Percentiles rank a stretch among this genome's conserved stretches.
These are phyloP conservation scores for Hortiboletus rubellus DNA, from an alignment of 1,284 basidiomycete genomes.

Conservation along the genomic window DNA sequence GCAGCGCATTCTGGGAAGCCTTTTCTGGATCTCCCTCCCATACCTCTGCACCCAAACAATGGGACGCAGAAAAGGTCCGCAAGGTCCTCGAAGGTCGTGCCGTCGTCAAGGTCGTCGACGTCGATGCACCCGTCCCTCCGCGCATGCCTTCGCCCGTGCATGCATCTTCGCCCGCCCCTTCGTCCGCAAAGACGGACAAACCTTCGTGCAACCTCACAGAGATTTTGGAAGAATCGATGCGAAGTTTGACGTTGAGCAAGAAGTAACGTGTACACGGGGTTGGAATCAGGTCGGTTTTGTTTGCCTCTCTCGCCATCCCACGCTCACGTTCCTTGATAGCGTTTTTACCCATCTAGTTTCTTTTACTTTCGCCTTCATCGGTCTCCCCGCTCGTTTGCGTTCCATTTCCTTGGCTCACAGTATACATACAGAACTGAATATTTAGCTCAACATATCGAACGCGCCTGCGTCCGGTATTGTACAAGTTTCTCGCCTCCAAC, in stretches of 20 bases:
- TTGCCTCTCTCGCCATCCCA: too few species aligned
- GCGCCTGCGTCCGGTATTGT: constrained; percentile 6
- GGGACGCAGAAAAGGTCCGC: constrained; percentile 76
- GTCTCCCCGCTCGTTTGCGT: constrained; percentile 18
- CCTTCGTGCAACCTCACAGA: constrained; percentile 36
- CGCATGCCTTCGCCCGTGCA: constrained; percentile 1
- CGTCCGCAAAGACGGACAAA: constrained; percentile 22
- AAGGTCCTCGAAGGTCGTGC: constrained; percentile 76
- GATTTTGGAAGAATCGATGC: constrained; percentile 63
- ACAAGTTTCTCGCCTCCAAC: not conserved
- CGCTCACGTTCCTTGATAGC: not conserved
- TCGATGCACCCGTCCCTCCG: constrained; percentile 41
- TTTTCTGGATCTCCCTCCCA: constrained; percentile 52
- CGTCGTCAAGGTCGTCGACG: constrained; percentile 70
- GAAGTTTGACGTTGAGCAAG: constrained; percentile 56
- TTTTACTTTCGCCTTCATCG: not conserved
- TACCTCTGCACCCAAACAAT: constrained; percentile 35
- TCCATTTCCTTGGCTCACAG: not conserved
- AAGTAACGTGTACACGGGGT: constrained; percentile 32
- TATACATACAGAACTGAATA: constrained; percentile 13
- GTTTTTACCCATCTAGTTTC: constrained; percentile 9
- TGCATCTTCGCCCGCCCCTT: constrained; percentile 1
- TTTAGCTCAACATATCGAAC: not conserved
- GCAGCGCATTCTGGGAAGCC: constrained; percentile 78
- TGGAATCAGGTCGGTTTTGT: not conserved